These are phyloP conservation scores for Cyberlindnera samutprakarnensis DNA, from an alignment of 805 yeast species.

Conservation along the genomic window DNA sequence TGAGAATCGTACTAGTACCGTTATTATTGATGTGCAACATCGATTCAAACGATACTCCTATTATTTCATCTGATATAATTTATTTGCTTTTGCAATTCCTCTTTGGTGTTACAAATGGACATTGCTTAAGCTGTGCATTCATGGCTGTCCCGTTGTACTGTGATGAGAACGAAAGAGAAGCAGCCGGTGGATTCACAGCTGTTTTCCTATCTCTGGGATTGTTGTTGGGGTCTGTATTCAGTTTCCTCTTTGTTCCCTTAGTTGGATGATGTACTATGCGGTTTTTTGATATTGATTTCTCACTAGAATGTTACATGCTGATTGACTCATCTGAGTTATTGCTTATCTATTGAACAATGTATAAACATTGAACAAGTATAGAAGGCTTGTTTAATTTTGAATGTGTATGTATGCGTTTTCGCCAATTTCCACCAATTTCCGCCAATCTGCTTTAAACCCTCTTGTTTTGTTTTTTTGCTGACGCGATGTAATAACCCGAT, in stretches of 20 bases:
- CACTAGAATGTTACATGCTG: too few species aligned
- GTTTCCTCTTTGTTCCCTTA: conserved; percentile 52
- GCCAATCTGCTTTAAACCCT: too few species aligned
- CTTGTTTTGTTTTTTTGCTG: too few species aligned
- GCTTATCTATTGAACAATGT: too few species aligned
- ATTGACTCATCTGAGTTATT: too few species aligned
- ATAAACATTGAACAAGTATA: too few species aligned
- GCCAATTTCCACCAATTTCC: too few species aligned
- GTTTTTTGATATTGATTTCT: too few species aligned
- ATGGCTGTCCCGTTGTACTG: conserved; percentile 62
- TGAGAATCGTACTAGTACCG: conserved; percentile 58
- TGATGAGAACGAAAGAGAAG: conserved; percentile 65
- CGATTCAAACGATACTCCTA: conserved; percentile 11
- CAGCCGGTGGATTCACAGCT: conserved; percentile 91
- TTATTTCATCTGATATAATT: conserved; percentile 50
- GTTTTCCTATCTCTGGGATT: conserved; percentile 74
- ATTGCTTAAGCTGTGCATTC: conserved; percentile 70
- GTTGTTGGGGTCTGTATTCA: conserved; percentile 67
- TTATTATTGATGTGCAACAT: conserved; percentile 64
- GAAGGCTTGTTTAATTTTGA: too few species aligned
- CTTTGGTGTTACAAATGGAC: conserved; percentile 89
- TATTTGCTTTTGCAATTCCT: conserved; percentile 64
- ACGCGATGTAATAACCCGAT: too few species aligned
- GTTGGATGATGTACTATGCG: too few species aligned
- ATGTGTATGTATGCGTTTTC: too few species aligned